Evolutionary conservation across 805 yeast genomes (phyloP).

Genomic region (Blastobotrys terrestris): DNA sequence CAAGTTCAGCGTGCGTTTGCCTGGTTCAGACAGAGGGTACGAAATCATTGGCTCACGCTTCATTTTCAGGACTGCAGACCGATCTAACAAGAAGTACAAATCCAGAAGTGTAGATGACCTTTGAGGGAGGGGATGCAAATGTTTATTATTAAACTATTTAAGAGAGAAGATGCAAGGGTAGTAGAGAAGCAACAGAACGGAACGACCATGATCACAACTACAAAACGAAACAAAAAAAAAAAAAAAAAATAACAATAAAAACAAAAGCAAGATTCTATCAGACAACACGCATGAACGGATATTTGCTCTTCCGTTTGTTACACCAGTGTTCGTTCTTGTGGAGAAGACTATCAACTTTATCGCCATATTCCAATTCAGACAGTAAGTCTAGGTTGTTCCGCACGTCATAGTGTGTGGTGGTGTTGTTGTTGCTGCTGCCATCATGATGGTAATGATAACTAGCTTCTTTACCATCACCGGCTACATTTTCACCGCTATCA

Average conservation of each 20-base stretch:
- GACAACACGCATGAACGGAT: neutral
- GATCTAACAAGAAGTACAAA: slow-evolving; percentile 82
- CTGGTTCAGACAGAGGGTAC: slow-evolving; percentile 34
- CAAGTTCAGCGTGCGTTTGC: slow-evolving; percentile 48
- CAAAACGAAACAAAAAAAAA: too few species aligned
- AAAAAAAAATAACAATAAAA: neutral
- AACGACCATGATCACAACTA: too few species aligned
- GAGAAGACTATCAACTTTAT: neutral
- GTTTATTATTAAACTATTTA: too few species aligned
- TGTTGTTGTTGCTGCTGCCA: neutral
- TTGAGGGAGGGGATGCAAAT: slow-evolving; percentile 11
- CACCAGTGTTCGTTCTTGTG: neutral
- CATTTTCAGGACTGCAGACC: slow-evolving; percentile 65
- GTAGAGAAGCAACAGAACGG: too few species aligned
- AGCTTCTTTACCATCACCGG: too few species aligned
- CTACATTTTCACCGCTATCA: too few species aligned
- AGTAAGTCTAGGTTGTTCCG: neutral
- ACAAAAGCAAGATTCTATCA: neutral
- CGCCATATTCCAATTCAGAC: slow-evolving; percentile 1
- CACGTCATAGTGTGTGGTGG: neutral
- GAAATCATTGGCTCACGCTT: slow-evolving; percentile 75
- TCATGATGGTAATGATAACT: neutral
- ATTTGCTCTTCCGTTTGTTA: neutral
- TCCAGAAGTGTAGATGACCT: slow-evolving; percentile 65
- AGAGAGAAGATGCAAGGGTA: too few species aligned